Evolutionary conservation across 1,284 basidiomycete genomes (phyloP).

Genomic region (Leccinum olivaceoglutinosum): DNA sequence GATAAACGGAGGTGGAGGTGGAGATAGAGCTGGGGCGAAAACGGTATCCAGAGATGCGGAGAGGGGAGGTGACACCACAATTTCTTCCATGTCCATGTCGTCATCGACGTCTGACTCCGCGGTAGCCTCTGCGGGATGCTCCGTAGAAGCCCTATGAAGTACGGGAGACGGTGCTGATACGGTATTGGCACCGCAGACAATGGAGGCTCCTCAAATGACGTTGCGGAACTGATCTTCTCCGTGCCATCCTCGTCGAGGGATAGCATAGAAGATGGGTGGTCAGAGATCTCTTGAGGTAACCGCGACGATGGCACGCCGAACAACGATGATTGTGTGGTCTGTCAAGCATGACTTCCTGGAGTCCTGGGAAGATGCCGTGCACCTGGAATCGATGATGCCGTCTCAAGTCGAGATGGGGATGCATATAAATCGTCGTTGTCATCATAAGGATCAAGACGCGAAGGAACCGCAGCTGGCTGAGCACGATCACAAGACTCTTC

Average conservation of each 20-base stretch:
- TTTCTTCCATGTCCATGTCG: conserved; percentile 24
- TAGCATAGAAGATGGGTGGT: not conserved
- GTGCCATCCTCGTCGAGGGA: not conserved
- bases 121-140: conserved; percentile 4
- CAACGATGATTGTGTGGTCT: conserved; percentile 13
- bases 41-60: not conserved
- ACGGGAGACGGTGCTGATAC: conserved; percentile 1
- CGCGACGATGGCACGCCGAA: conserved; percentile 37
- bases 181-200: conserved; percentile 1
- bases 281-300: conserved; percentile 9
- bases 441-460: conserved; percentile 12
- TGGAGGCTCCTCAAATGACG: conserved; percentile 5
- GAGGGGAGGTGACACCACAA: conserved; percentile 9
- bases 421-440: conserved; percentile 37
- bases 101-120: conserved; percentile 23
- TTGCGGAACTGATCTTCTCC: not conserved
- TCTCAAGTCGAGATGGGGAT: conserved; percentile 54
- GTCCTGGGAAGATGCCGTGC: conserved; percentile 37
- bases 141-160: not conserved
- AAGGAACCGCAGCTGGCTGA: conserved; percentile 7
- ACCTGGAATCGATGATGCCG: conserved; percentile 58
- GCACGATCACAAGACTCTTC: not conserved
- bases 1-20: conserved; percentile 11
- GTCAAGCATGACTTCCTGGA: conserved; percentile 9
- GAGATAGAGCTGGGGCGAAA: conserved; percentile 10